Base-by-base conservation (phyloP, 768 basidiomycete species). In the Tulasnella sp. region DNA sequence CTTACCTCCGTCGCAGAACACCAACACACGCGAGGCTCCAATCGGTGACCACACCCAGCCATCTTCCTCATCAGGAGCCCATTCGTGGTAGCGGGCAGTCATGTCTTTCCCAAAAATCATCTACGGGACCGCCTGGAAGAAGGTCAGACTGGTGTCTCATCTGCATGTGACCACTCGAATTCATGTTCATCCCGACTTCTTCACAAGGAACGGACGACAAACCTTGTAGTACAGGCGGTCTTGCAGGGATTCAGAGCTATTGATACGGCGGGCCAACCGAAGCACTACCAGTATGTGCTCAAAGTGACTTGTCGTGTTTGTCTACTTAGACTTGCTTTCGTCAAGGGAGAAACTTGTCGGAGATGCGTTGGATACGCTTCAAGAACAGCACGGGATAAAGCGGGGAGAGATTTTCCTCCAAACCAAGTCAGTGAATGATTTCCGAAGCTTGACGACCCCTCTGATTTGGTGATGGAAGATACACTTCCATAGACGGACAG, bases 281-380 rank as follows among this genome's bases (percentile, higher is more conserved):
- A 93, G 84, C 93, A 93, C 83, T 93, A 94, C 83, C 89, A 90
- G 92, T 91, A 84, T 77, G 85, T 79, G 12, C 50, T 79, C 40
- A 40, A 37, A 9, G 18, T 46, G 24, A 14, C 58, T 14, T 69
- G 34, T 28, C 31, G 28, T 37, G 64, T 14, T 8, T 69, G 3
- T 69, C 64, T 14, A 18, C 54, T 54, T 22, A 54, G 9, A 5
- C 72, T 46, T n/a, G 64, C 16, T 31, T 7, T 72, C 34, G 37
- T 81, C 82, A 82, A 93, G 94, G 50, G 94, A 96, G 84, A 93
- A 94, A 79, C 89, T 94, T 1, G 94, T 96, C 2, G 95, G 95
- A 6, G 89, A 91, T 77, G 95, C 93, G 0, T 87, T 96, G 0
- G 85, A 88, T 44, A 87, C 87, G 40, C 86, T 95, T 37, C 86